These are phyloP conservation scores for Verbascum thapsus DNA, from an alignment of 257 asterid genomes.

Conservation along the genomic window DNA sequence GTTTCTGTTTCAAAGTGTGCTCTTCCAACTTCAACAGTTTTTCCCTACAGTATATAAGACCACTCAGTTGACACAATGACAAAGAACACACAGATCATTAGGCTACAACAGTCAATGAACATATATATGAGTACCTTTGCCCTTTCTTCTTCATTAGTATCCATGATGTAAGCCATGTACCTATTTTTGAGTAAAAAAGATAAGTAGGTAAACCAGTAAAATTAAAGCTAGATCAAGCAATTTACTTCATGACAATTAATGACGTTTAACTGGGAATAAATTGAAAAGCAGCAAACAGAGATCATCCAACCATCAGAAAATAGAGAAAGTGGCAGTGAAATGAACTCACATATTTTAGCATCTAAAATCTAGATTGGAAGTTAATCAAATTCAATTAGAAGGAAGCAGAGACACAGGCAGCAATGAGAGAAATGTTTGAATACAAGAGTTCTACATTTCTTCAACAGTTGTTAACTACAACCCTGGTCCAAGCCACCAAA, in stretches of 20 bases:
- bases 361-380: background rate
- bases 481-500: constrained; percentile 6
- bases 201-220: constrained; percentile 20
- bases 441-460: constrained; percentile 14
- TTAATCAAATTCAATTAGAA: constrained; percentile 1
- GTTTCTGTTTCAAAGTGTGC: constrained; percentile 98
- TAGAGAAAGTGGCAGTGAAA: constrained; percentile 12
- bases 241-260: constrained; percentile 15
- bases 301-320: constrained; percentile 12
- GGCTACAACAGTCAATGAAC: constrained; percentile 16
- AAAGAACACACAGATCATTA: background rate
- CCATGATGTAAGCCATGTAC: constrained; percentile 99
- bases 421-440: background rate
- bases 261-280: constrained; percentile 12
- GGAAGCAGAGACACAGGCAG: constrained; percentile 1
- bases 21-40: constrained; percentile 97
- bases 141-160: constrained; percentile 98
- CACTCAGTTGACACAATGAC: constrained; percentile 19
- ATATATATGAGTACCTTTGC: constrained; percentile 61
- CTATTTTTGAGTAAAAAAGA: constrained; percentile 34
- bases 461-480: background rate
- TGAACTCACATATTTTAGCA: background rate
- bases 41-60: constrained; percentile 31
- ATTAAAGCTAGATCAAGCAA: constrained; percentile 1
- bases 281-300: background rate